Percentiles rank a stretch among this genome's conserved stretches.
Evolutionary conservation across 495 filamentous ascomycete genomes (phyloP).

Genomic region (Arthonia radiata): DNA sequence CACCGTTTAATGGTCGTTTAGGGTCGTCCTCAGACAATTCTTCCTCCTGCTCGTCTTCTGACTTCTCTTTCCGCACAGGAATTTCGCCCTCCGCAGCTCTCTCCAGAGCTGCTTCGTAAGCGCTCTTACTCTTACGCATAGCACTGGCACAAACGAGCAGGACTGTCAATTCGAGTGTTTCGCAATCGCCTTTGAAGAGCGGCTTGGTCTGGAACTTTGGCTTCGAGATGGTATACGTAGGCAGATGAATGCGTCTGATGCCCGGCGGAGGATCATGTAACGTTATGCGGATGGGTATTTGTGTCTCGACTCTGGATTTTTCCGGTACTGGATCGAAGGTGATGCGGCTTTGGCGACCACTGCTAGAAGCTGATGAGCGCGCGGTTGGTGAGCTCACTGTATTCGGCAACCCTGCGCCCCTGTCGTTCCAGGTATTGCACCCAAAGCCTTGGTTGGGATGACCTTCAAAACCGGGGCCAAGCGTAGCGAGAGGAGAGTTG

Average conservation of each 20-base stretch:
- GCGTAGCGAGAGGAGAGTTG: too few relatives aligned
- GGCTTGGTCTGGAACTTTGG: conserved; percentile 59
- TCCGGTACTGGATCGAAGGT: conserved; percentile 38
- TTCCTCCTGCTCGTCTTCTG: conserved; percentile 11
- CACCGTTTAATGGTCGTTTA: conserved; percentile 54
- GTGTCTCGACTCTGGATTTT: conserved; percentile 88
- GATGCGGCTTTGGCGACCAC: not conserved
- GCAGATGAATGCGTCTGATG: conserved; percentile 58
- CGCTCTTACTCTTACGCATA: conserved; percentile 51
- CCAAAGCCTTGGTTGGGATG: not conserved
- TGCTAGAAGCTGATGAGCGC: too few relatives aligned
- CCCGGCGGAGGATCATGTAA: conserved; percentile 45
- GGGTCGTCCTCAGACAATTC: conserved; percentile 27
- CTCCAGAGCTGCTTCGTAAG: conserved; percentile 34
- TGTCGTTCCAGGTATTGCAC: not conserved
- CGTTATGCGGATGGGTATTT: conserved; percentile 60
- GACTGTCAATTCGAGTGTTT: conserved; percentile 58
- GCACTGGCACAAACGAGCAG: conserved; percentile 77
- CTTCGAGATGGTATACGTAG: conserved; percentile 72
- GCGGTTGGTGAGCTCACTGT: too few relatives aligned
- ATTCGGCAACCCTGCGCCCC: not conserved
- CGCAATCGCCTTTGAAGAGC: conserved; percentile 28
- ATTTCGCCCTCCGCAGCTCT: conserved; percentile 27
- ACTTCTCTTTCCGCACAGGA: conserved; percentile 11
- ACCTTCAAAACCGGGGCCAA: too few relatives aligned